Evolutionary conservation across 2,329 filamentous ascomycete genomes (phyloP).

Genomic region (Colletotrichum graminicola): DNA sequence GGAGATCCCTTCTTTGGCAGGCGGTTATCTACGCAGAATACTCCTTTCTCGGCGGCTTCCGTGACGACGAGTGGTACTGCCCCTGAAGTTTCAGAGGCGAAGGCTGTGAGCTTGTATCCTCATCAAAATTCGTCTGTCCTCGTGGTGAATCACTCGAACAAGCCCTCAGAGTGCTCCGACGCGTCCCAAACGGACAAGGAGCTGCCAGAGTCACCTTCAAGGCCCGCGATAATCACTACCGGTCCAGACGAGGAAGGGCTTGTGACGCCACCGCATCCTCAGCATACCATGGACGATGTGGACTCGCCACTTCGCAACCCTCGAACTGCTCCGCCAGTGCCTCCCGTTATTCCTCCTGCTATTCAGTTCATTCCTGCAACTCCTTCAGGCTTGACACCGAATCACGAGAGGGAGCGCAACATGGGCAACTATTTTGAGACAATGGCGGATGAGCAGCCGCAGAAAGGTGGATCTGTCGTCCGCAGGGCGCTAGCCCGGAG

Average conservation of each 20-base stretch:
- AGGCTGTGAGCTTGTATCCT: constrained; percentile 71
- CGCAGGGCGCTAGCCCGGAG: constrained; percentile 66
- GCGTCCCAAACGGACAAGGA: constrained; percentile 47
- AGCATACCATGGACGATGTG: constrained; percentile 64
- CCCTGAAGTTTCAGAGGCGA: constrained; percentile 71
- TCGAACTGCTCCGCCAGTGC: constrained; percentile 64
- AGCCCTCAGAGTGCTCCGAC: constrained; percentile 61
- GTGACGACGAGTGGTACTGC: constrained; percentile 73
- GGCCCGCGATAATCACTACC: constrained; percentile 55
- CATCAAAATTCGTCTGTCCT: constrained; percentile 75
- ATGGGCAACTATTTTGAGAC: constrained; percentile 68
- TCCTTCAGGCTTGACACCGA: constrained; percentile 69
- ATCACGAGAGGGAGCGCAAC: constrained; percentile 63
- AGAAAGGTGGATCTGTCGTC: constrained; percentile 63
- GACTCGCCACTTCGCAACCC: constrained; percentile 74
- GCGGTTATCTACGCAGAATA: constrained; percentile 67
- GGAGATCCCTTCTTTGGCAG: constrained; percentile 67
- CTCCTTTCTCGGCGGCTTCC: constrained; percentile 72
- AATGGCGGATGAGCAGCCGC: constrained; percentile 56
- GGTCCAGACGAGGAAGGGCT: constrained; percentile 56
- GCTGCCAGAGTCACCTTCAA: constrained; percentile 45
- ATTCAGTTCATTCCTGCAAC: constrained; percentile 74
- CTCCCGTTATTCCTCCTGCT: constrained; percentile 61
- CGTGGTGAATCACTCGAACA: constrained; percentile 68
- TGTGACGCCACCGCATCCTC: constrained; percentile 65